Evolutionary conservation across 345 rosid species (phyloP), one percentile per base, ranked within the genome.

Genomic region (Eucalyptus albens): DNA sequence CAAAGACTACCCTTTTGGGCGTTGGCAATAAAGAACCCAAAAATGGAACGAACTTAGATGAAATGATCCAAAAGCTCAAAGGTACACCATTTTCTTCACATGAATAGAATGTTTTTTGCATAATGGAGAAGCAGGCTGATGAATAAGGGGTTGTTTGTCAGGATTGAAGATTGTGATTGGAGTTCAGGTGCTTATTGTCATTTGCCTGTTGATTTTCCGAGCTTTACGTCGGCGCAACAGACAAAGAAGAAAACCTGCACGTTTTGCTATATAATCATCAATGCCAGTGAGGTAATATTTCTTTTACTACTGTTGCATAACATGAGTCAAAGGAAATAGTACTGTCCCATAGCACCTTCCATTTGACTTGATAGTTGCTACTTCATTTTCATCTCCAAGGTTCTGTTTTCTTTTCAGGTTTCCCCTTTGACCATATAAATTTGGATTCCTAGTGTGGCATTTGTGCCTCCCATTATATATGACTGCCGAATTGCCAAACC

Each of bases 111-210:
- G 45, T 62, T 88, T n/a, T 37, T 40, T 60, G 12, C 17, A 27
- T 67, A 56, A 62, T 86, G 88, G 60, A 44, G 88, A 88, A 24
- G 47, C 83, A 80, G 62, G 17, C 60, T 87, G 49, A 89, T 87
- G 65, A 87, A 9, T 26, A n/a, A 13, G 44, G 77, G 72, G 67
- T 92, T 59, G 69, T 92, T 91, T 77, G 14, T 53, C 94, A 97
- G 99, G 95, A 89, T 88, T 97, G 95, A 94, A 93, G 97, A 87
- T 92, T 77, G 49, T 94, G 88, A 89, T 92, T 44, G 81, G 92
- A 86, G 87, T 93, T 16, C 96, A 96, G 88, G 59, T 87, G 87
- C 88, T 91, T 72, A 80, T 96, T 21, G 31, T 93, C 65, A 89
- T 89, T 62, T 89, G 91, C 72, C 91, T 92, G 91, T 88, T 92